Percentiles rank a stretch among this genome's conserved stretches.
Evolutionary conservation across 2,329 filamentous ascomycete genomes (phyloP).

Genomic region (Cordyceps farinosa): DNA sequence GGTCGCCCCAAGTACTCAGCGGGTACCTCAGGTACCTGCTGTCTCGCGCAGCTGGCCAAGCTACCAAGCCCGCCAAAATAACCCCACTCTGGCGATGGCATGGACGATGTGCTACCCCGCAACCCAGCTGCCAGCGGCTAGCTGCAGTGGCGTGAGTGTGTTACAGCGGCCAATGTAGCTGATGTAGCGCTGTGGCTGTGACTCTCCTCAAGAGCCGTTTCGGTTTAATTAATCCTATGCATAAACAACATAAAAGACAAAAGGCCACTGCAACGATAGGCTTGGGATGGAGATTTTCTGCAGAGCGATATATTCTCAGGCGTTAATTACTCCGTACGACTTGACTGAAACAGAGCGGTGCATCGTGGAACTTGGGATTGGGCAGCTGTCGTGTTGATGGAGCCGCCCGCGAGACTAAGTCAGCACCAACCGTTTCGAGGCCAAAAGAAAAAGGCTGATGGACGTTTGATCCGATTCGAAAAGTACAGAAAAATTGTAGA

Average conservation of each 20-base stretch:
- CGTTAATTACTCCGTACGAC: neutral
- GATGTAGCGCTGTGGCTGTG: neutral
- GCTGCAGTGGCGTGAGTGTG: neutral
- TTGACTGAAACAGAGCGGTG: neutral
- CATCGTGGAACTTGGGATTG: neutral
- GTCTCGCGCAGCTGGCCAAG: neutral
- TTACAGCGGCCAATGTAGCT: neutral
- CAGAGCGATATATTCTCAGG: neutral
- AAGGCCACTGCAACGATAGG: neutral
- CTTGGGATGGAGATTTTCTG: neutral
- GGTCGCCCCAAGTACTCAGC: neutral
- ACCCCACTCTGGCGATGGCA: constrained; percentile 13
- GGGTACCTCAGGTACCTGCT: constrained; percentile 1
- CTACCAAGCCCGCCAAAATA: neutral
- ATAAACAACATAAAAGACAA: neutral
- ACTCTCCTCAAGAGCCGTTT: neutral
- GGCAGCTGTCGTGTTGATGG: neutral
- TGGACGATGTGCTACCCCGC: constrained; percentile 16
- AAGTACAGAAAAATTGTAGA: neutral
- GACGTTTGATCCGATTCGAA: neutral
- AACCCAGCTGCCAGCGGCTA: neutral
- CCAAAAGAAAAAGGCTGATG: neutral
- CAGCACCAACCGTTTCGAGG: neutral
- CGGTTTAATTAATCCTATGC: neutral
- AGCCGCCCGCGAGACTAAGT: neutral